phyloP scores from a whole-genome alignment of 2,329 filamentous ascomycete genomes.

The Rhinocladiella similis region DNA sequence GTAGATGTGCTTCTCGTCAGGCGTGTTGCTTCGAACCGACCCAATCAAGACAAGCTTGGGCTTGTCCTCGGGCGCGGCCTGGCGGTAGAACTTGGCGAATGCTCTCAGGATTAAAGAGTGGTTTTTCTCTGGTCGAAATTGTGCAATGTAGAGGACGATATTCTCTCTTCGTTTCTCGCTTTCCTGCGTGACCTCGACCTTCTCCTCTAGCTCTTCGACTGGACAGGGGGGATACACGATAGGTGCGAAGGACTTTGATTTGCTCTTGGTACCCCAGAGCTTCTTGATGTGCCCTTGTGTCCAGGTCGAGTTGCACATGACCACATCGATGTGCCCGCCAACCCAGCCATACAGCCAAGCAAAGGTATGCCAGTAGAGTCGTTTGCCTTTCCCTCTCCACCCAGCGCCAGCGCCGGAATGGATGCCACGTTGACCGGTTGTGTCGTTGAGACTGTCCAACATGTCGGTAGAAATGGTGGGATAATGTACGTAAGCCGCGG shows the following conservation, averaged over 20 bases:
- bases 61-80: conserved; percentile 42
- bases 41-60: conserved; percentile 82
- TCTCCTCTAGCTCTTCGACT: conserved; percentile 76
- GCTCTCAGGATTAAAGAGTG: conserved; percentile 82
- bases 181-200: conserved; percentile 67
- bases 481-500: conserved; percentile 94
- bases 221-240: conserved; percentile 92
- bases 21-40: conserved; percentile 73
- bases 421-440: conserved; percentile 65
- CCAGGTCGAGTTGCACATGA: conserved; percentile 98
- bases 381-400: conserved; percentile 69
- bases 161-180: conserved; percentile 65
- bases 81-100: conserved; percentile 73
- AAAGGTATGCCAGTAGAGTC: conserved; percentile 82
- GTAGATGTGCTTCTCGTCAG: conserved; percentile 67
- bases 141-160: conserved; percentile 86
- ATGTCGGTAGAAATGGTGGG: conserved; percentile 98
- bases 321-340: conserved; percentile 81
- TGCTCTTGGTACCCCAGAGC: conserved; percentile 64
- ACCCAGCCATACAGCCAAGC: conserved; percentile 79
- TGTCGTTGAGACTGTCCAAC: conserved; percentile 76
- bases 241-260: conserved; percentile 56
- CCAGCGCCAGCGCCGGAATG: conserved; percentile 83
- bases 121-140: conserved; percentile 97
- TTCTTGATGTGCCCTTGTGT: conserved; percentile 79